A percentile compares a stretch with the other conserved stretches of the same genome.
Conservation (phyloP, 2,329 filamentous ascomycete genomes). For the Ceratocystis alfenasii region DNA sequence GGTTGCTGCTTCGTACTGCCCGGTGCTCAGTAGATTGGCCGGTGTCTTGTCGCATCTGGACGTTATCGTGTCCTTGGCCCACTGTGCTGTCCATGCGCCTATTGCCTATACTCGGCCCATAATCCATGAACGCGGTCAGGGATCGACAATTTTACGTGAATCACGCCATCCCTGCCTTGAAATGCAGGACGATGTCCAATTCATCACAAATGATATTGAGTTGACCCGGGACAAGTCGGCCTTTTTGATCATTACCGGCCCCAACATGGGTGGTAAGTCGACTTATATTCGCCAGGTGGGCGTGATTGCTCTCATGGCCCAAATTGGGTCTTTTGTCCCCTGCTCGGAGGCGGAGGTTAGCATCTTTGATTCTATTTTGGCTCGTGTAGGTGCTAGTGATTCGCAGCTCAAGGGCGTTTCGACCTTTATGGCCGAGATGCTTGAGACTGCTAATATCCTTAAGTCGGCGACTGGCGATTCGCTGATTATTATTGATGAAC, state of each 20-base stretch:
- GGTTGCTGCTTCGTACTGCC: conserved; percentile 88
- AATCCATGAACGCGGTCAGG: conserved; percentile 77
- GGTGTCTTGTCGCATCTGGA: conserved; percentile 85
- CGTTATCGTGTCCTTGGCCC: conserved; percentile 86
- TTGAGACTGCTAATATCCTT: conserved; percentile 95
- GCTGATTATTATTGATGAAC: conserved; percentile 95
- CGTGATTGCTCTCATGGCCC: conserved; percentile 93
- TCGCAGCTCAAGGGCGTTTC: conserved; percentile 95
- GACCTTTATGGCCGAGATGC: conserved; percentile 99
- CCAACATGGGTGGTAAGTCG: conserved; percentile 98
- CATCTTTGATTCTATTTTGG: conserved; percentile 93
- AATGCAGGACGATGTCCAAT: conserved; percentile 95
- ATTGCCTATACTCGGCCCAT: conserved; percentile 82
- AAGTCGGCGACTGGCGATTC: conserved; percentile 93
- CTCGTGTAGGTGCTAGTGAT: conserved; percentile 88
- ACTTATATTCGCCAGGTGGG: conserved; percentile 97
- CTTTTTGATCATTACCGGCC: conserved; percentile 92
- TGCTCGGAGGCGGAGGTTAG: conserved; percentile 82
- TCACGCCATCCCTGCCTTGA: conserved; percentile 96
- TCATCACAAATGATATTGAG: conserved; percentile 93
- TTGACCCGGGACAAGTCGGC: conserved; percentile 67
- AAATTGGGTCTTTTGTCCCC: conserved; percentile 92
- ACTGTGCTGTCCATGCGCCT: conserved; percentile 85
- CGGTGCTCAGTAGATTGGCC: conserved; percentile 79
- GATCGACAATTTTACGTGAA: conserved; percentile 80